Evolutionary conservation across 345 rosid species (phyloP), one percentile per base, ranked within the genome.

Genomic region (Trapa incisa): DNA sequence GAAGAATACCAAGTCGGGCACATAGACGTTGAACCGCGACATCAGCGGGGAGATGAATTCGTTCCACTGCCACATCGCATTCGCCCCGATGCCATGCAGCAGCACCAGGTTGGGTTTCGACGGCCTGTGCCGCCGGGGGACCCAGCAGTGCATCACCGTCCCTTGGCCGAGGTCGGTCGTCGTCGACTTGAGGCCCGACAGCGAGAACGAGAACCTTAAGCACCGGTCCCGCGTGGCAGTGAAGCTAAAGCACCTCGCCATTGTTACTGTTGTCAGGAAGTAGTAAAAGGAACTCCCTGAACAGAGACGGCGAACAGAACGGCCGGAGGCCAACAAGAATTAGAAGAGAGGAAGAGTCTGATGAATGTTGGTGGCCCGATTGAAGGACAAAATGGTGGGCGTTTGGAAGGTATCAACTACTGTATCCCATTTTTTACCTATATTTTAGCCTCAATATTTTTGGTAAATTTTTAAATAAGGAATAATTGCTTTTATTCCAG

Each of bases 31-130:
- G 82, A 85, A 92, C 66, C 82, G 79, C 70, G 88, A 53, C 37
- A 73, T 76, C 38, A 87, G 75, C 0, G 75, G 82, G 43, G 87
- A 76, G 64, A 89, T 76, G 75, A 89, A 79, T 63, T 74, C 73
- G 54, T 70, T 74, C 87, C 91, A 89, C 72, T 92, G 98, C 98
- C 96, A 92, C 98, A 87, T 86, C 68, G 98, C 93, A 77, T 92
- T 89, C 80, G 96, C 95, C 54, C 98, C 96, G 74, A 89, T 74
- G 67, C 98, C 96, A 74, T 92, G 98, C 75, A 92, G 77, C 41
- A 92, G 85, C 52, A 87, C 68, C 4, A 92, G 80, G 1, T 87
- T 75, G 65, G 84, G 89, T 72, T 80, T 89, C 41, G 74, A 42
- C 3, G 72, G 72, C 61, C 54, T 15, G 77, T 79, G 85, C 33